Percentiles rank a stretch among this genome's conserved stretches.
Conservation (phyloP, 129 eudicot species). For the Centaurea solstitialis region DNA sequence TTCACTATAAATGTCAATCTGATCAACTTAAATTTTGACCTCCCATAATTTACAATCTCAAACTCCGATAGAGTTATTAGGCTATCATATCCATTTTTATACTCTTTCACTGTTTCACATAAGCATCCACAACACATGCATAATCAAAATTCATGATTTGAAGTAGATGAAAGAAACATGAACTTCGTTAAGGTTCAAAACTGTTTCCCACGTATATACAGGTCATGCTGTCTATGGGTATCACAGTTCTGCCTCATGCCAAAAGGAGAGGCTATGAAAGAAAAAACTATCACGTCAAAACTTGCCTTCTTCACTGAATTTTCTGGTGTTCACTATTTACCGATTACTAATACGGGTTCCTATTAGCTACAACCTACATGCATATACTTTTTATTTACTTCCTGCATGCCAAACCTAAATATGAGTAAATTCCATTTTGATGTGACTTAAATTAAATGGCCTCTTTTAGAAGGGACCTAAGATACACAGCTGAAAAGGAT, state of each 20-base stretch:
- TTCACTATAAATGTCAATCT: not conserved
- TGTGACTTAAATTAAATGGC: not conserved
- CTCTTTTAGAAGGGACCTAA: too few species aligned
- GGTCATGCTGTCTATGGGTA: not conserved
- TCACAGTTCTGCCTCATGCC: not conserved
- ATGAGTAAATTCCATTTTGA: not conserved
- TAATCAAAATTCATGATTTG: not conserved
- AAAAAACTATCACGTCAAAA: not conserved
- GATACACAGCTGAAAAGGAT: too few species aligned
- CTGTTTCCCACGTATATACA: not conserved
- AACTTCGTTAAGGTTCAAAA: not conserved
- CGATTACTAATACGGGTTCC: not conserved
- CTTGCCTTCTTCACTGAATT: not conserved
- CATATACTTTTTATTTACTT: not conserved
- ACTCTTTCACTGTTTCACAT: not conserved
- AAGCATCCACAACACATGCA: not conserved
- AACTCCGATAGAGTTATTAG: not conserved
- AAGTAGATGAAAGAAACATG: not conserved
- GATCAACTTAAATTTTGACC: not conserved
- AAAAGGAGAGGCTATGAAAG: not conserved
- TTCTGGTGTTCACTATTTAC: not conserved
- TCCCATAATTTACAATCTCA: not conserved
- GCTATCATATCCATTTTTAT: not conserved
- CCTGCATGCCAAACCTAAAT: not conserved
- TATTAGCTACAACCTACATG: not conserved